phyloP scores from a whole-genome alignment of 78 protist genomes.

The Bodo saltans region DNA sequence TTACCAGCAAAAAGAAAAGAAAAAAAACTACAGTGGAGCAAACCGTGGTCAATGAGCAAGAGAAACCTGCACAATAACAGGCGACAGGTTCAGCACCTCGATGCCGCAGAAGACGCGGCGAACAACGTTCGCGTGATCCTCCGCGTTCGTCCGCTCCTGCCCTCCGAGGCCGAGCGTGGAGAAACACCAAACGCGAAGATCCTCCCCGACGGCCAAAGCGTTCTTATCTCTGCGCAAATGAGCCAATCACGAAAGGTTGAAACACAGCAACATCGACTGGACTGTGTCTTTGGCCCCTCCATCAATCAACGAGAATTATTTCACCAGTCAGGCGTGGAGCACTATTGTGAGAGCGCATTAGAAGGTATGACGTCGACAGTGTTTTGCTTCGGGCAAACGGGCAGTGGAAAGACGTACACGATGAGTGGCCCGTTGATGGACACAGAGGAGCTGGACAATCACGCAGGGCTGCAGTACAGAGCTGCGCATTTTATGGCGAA shows the following conservation, averaged over 20 bases:
- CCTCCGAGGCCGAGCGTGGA: conserved; percentile 9
- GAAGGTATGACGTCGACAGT: conserved; percentile 1
- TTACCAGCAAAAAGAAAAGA: too few species aligned
- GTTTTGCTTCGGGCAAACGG: conserved; percentile 33
- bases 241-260: neutral
- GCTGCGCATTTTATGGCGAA: neutral
- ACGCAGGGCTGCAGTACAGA: neutral
- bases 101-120: too few species aligned
- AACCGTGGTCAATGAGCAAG: too few species aligned
- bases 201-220: neutral
- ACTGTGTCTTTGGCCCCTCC: neutral
- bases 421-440: conserved; percentile 12
- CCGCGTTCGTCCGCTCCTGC: conserved; percentile 2
- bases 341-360: neutral
- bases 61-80: too few species aligned
- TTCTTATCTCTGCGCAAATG: neutral
- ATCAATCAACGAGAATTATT: neutral
- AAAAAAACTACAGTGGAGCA: too few species aligned
- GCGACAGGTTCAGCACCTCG: too few species aligned
- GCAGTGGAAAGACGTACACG: conserved; percentile 34
- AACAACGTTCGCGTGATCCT: conserved; percentile 22
- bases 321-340: conserved; percentile 1
- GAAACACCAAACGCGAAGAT: neutral
- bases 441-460: neutral
- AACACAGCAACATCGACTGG: neutral